A percentile compares a stretch with the other conserved stretches of the same genome.
Conservation (phyloP, 106 monocot species). For the Platanthera zijinensis region DNA sequence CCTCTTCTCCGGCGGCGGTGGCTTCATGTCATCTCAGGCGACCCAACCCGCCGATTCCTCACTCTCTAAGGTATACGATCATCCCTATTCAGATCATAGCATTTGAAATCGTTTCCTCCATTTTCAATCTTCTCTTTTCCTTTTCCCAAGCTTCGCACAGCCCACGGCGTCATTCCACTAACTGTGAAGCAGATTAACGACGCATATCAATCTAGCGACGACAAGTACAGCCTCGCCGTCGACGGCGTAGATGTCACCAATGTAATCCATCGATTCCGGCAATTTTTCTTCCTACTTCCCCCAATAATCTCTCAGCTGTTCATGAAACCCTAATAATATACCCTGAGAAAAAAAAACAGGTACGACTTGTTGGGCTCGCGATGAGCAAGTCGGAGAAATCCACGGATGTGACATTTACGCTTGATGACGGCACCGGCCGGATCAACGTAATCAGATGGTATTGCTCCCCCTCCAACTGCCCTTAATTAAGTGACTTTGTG, state of each 20-base stretch:
- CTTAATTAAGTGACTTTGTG: not conserved
- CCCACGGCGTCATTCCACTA: conserved; percentile 51
- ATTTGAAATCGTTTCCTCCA: not conserved
- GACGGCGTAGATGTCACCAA: conserved; percentile 67
- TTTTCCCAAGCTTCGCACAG: conserved; percentile 33
- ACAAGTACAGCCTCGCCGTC: conserved; percentile 62
- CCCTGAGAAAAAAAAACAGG: conserved; percentile 20
- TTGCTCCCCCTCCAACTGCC: not conserved
- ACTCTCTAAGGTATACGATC: conserved; percentile 32
- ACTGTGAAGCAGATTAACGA: conserved; percentile 95
- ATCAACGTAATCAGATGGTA: conserved; percentile 81
- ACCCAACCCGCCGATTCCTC: conserved; percentile 56
- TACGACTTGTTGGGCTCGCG: conserved; percentile 63
- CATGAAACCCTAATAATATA: not conserved
- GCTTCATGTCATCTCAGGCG: conserved; percentile 77
- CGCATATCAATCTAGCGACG: conserved; percentile 50
- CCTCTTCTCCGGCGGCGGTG: conserved; percentile 78
- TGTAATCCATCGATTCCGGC: conserved; percentile 15
- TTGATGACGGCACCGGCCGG: conserved; percentile 87
- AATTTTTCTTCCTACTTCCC: not conserved
- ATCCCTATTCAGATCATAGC: not conserved
- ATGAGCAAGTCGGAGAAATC: conserved; percentile 67
- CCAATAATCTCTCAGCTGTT: not conserved
- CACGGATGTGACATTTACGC: conserved; percentile 70
- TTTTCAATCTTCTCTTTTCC: not conserved